Evolutionary conservation across 805 yeast species (phyloP).

Genomic region (Maudiozyma serrabonitensis): DNA sequence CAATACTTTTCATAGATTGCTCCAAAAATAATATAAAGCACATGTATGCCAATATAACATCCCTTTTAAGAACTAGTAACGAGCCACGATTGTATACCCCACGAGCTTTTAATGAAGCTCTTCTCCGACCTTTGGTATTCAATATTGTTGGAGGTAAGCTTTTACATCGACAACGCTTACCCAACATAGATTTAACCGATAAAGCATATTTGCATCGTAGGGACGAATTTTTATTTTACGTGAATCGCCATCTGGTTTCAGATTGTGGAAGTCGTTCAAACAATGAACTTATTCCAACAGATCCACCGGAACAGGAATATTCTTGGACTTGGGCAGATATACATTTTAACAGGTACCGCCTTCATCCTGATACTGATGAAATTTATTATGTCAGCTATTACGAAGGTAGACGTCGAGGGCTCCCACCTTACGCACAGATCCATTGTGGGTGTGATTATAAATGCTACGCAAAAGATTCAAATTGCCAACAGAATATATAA

Average conservation of each 20-base stretch:
- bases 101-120: neutral
- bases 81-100: neutral
- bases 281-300: neutral
- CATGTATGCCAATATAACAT: neutral
- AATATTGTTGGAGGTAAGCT: neutral
- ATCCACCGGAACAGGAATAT: too few species aligned
- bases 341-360: too few species aligned
- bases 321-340: too few species aligned
- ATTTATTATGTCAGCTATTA: too few species aligned
- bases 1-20: neutral
- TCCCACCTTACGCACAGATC: too few species aligned
- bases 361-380: too few species aligned
- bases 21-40: neutral
- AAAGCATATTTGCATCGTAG: neutral
- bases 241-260: neutral
- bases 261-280: neutral
- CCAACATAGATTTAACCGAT: neutral
- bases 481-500: too few species aligned
- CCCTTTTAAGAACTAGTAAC: neutral
- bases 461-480: too few species aligned
- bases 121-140: neutral
- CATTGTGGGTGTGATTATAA: too few species aligned
- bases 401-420: too few species aligned
- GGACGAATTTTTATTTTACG: neutral
- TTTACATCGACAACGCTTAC: neutral